Conservation (phyloP, 1,284 basidiomycete genomes). For the Stereum hirsutum region DNA sequence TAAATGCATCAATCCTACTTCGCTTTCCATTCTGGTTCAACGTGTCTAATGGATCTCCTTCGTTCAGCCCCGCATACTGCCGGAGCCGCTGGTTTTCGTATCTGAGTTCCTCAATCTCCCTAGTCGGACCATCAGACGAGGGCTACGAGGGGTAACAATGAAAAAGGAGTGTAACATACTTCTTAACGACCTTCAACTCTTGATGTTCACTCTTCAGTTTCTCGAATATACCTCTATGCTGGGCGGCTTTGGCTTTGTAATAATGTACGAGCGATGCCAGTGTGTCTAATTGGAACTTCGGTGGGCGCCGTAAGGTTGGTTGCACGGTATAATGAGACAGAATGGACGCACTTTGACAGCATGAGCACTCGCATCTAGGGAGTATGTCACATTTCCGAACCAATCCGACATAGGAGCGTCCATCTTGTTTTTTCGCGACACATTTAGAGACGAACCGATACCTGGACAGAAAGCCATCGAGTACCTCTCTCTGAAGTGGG, state of each 20-base stretch:
- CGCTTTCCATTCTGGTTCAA: constrained; percentile 57
- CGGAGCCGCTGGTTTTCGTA: constrained; percentile 40
- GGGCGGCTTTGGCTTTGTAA: constrained; percentile 43
- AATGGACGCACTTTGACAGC: constrained; percentile 48
- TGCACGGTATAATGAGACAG: neutral
- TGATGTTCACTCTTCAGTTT: constrained; percentile 27
- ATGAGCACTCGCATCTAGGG: constrained; percentile 52
- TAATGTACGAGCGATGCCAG: constrained; percentile 55
- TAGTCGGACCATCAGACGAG: constrained; percentile 16
- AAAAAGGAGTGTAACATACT: constrained; percentile 27
- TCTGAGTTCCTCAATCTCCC: constrained; percentile 40
- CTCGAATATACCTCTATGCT: constrained; percentile 42
- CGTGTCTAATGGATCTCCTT: constrained; percentile 23
- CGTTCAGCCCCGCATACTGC: constrained; percentile 22
- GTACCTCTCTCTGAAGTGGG: constrained; percentile 64
- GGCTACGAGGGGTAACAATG: constrained; percentile 1
- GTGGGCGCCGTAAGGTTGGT: constrained; percentile 2
- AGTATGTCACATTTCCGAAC: constrained; percentile 56
- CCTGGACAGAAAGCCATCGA: constrained; percentile 13
- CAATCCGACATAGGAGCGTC: constrained; percentile 70
- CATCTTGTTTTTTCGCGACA: constrained; percentile 35
- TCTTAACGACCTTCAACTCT: constrained; percentile 41
- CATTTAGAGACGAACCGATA: neutral
- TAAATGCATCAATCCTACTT: constrained; percentile 33
- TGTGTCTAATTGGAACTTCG: constrained; percentile 70